A percentile compares a stretch with the other conserved stretches of the same genome.
These are phyloP conservation scores for Russula sp. DNA, from an alignment of 768 basidiomycete genomes.

Conservation along the genomic window DNA sequence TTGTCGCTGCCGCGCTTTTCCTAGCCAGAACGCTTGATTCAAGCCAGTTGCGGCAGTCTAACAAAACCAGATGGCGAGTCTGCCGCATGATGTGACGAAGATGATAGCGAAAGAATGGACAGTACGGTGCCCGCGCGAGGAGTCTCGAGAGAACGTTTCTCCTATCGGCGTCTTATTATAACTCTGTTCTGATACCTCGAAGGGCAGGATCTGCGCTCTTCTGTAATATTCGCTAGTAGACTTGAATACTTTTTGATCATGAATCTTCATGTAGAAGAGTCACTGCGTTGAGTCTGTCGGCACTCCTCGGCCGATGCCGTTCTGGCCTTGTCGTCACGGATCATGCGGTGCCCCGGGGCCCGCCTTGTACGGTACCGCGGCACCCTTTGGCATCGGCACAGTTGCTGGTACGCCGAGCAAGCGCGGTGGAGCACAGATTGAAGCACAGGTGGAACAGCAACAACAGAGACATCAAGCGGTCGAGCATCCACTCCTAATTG, in stretches of 20 bases:
- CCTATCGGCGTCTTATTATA: slow-evolving; percentile 94
- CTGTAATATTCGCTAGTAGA: neutral
- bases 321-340: slow-evolving; percentile 73
- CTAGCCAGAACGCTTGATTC: slow-evolving; percentile 83
- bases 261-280: slow-evolving; percentile 60
- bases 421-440: neutral
- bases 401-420: slow-evolving; percentile 21
- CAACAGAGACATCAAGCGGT: slow-evolving; percentile 32
- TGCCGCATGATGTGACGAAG: neutral
- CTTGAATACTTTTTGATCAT: slow-evolving; percentile 42
- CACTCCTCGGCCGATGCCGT: slow-evolving; percentile 72
- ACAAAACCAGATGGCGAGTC: slow-evolving; percentile 26
- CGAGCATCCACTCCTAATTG: slow-evolving; percentile 59
- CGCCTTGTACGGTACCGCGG: slow-evolving; percentile 40
- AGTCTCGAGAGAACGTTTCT: slow-evolving; percentile 77
- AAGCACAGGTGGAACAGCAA: slow-evolving; percentile 24
- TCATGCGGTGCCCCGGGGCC: too few species aligned
- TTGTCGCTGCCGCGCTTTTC: slow-evolving; percentile 73
- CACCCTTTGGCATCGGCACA: slow-evolving; percentile 28
- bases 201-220: slow-evolving; percentile 44
- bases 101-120: slow-evolving; percentile 1
- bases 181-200: slow-evolving; percentile 64
- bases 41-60: too few species aligned
- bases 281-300: slow-evolving; percentile 67
- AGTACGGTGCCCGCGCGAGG: slow-evolving; percentile 56